Evolutionary conservation across 2,329 filamentous ascomycete genomes (phyloP).

Genomic region (Cladophialophora psammophila): DNA sequence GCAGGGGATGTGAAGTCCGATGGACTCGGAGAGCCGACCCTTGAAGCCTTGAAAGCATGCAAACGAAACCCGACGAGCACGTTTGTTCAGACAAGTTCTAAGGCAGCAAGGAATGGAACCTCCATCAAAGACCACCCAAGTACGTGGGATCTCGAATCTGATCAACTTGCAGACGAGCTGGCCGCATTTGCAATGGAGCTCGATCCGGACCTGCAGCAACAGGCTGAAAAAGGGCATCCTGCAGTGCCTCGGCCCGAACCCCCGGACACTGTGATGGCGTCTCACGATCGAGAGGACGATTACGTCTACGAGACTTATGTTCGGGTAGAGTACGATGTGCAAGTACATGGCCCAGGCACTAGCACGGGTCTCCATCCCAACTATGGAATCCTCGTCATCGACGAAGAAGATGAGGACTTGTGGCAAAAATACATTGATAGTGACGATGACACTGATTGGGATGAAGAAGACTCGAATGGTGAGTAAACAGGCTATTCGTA

Average conservation of each 20-base stretch:
- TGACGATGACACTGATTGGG: slow-evolving; percentile 62
- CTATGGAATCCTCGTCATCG: slow-evolving; percentile 58
- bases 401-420: slow-evolving; percentile 60
- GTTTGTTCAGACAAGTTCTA: slow-evolving; percentile 34
- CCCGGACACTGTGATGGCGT: slow-evolving; percentile 46
- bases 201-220: slow-evolving; percentile 41
- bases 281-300: slow-evolving; percentile 57
- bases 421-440: slow-evolving; percentile 65
- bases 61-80: slow-evolving; percentile 46
- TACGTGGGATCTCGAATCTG: slow-evolving; percentile 53
- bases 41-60: slow-evolving; percentile 40
- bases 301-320: slow-evolving; percentile 71
- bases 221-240: slow-evolving; percentile 12
- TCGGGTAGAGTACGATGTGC: slow-evolving; percentile 50
- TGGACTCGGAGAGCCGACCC: slow-evolving; percentile 11
- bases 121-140: slow-evolving; percentile 47
- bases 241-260: not conserved
- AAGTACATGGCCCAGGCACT: slow-evolving; percentile 41
- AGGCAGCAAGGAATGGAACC: slow-evolving; percentile 42
- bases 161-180: slow-evolving; percentile 52
- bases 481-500: slow-evolving; percentile 30
- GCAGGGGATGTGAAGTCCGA: not conserved
- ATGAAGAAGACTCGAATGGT: slow-evolving; percentile 69
- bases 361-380: slow-evolving; percentile 14
- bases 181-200: slow-evolving; percentile 53